Base-by-base conservation (phyloP, 2,329 filamentous ascomycete species). In the Paramyrothecium roridum region DNA sequence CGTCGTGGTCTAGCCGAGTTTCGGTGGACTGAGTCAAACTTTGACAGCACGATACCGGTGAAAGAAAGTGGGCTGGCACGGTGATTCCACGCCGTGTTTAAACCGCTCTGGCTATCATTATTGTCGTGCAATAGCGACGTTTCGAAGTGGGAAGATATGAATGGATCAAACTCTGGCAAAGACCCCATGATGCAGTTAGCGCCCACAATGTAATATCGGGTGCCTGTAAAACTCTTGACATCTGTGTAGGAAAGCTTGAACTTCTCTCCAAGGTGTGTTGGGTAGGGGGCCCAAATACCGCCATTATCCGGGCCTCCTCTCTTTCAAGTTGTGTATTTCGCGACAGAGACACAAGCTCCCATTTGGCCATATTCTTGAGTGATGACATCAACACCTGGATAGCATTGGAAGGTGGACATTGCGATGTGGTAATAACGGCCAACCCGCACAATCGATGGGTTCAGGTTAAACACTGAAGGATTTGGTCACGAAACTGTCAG, bases 201-300 rank as follows among this genome's bases (percentile, higher is more conserved):
- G 33, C 65, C 79, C 53, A 87, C 79, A 56, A 87, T 85, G 64
- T 86, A 87, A 63, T 86, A 61, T 86, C 84, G 86, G 3, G 79
- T 81, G 13, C 84, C 85, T 60, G 87, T 85, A 65, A 87, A 87
- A 59, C 84, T 81, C 71, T 86, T 87, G n/a, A 87, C 83, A 62
- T 87, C 83, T 1, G 84, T 86, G 66, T 85, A 87, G 2, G 87
- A 84, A 7, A 87, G 78, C 77, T 80, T 87, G 69, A 86, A 87
- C 54, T 71, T 78, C 3, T 79, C 73, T 49, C 82, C 83, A 59
- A 86, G 83, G 59, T 87, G 82, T 0, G 79, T 82, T 20, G 88
- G 73, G 61, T 84, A 87, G 0, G 85, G 85, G 2, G 84, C 84
- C 82, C 84, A 87, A 17, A 87, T 72, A 43, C 82, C 82, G 61